Conservation (phyloP, 163 green algal genomes). For the Volvox carteri region DNA sequence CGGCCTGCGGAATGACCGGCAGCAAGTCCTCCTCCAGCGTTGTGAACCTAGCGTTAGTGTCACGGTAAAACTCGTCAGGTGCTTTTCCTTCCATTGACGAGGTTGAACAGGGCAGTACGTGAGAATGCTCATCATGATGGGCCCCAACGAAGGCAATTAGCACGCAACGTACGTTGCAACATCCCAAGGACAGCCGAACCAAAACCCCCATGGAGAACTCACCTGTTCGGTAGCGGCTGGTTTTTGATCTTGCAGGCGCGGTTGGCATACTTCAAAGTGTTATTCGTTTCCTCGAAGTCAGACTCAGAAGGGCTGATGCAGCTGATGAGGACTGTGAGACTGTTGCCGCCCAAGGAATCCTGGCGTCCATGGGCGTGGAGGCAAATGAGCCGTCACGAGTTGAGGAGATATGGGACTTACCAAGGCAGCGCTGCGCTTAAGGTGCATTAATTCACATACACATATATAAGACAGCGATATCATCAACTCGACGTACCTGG, state of each 20-base stretch:
- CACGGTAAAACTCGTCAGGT: too few relatives aligned
- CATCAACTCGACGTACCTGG: constrained; percentile 60
- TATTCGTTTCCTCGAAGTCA: constrained; percentile 83
- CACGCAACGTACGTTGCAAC: too few relatives aligned
- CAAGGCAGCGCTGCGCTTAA: too few relatives aligned
- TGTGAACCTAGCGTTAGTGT: constrained; percentile 62
- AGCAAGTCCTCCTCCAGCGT: constrained; percentile 80
- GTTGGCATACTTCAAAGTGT: constrained; percentile 82
- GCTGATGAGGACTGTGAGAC: constrained; percentile 79
- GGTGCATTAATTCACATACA: too few relatives aligned
- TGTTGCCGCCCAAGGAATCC: constrained; percentile 81
- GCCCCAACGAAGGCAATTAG: too few relatives aligned
- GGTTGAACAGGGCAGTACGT: too few relatives aligned
- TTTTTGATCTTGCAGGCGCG: constrained; percentile 85
- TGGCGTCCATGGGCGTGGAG: neutral
- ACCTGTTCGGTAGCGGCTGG: constrained; percentile 75
- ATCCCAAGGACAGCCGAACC: too few relatives aligned
- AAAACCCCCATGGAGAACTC: too few relatives aligned
- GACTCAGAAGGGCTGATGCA: constrained; percentile 77
- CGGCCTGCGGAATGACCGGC: constrained; percentile 65
- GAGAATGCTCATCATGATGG: too few relatives aligned
- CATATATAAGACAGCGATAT: neutral
- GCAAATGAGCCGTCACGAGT: neutral
- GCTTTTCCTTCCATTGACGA: too few relatives aligned
- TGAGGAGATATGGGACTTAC: too few relatives aligned